A percentile compares a stretch with the other conserved stretches of the same genome.
These are phyloP conservation scores for Fusarium sarcochroum DNA, from an alignment of 2,329 filamentous ascomycete species.

Conservation along the genomic window DNA sequence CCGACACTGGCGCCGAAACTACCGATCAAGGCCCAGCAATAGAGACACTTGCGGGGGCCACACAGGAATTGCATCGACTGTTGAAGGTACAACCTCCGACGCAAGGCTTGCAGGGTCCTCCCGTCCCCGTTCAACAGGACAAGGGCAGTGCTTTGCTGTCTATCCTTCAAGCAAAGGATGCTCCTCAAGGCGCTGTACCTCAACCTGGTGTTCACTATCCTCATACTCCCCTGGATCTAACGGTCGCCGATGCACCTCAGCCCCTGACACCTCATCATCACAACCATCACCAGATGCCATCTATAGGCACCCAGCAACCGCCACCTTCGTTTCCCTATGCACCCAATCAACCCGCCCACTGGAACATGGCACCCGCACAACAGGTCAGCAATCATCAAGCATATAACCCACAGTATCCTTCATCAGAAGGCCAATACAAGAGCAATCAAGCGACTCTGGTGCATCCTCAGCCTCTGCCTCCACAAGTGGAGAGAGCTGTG, in stretches of 20 bases:
- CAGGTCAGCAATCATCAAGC: conserved; percentile 32
- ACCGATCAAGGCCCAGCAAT: conserved; percentile 55
- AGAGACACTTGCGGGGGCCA: conserved; percentile 66
- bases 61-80: conserved; percentile 66
- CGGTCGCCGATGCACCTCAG: conserved; percentile 62
- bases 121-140: conserved; percentile 53
- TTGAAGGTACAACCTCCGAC: conserved; percentile 69
- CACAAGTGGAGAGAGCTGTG: conserved; percentile 68
- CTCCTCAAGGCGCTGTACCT: conserved; percentile 26
- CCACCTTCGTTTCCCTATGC: conserved; percentile 52
- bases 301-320: conserved; percentile 48
- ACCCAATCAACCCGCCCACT: conserved; percentile 37
- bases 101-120: conserved; percentile 60
- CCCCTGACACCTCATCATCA: conserved; percentile 72
- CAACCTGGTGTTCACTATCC: conserved; percentile 52
- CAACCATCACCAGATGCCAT: conserved; percentile 59
- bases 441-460: conserved; percentile 47
- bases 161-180: conserved; percentile 61
- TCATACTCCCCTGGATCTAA: conserved; percentile 69
- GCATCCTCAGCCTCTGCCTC: conserved; percentile 67
- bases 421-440: conserved; percentile 42
- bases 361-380: conserved; percentile 33
- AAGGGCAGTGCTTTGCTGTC: conserved; percentile 68
- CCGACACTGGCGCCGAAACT: conserved; percentile 51
- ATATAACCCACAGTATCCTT: conserved; percentile 35